Evolutionary conservation across 2,329 filamentous ascomycete species (phyloP).

Genomic region (Cladophialophora bantiana): DNA sequence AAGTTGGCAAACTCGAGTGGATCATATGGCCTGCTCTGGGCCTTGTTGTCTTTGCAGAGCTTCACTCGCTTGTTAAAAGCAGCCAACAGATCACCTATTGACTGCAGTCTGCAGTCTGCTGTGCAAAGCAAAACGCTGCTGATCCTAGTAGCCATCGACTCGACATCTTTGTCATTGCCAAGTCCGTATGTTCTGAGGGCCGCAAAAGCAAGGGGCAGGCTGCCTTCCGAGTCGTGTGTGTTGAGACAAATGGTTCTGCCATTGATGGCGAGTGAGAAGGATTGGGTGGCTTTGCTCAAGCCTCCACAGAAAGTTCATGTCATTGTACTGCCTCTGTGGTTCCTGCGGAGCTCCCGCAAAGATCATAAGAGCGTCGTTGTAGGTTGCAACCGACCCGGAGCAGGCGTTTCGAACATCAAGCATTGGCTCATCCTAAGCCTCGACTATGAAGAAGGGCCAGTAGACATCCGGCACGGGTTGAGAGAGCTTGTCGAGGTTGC

Average conservation of each 20-base stretch:
- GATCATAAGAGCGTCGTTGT: conserved; percentile 39
- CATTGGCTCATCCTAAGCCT: conserved; percentile 35
- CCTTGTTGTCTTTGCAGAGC: conserved; percentile 11
- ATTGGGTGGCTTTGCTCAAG: conserved; percentile 34
- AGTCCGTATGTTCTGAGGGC: conserved; percentile 36
- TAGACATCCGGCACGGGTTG: conserved; percentile 35
- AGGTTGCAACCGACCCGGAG: conserved; percentile 35
- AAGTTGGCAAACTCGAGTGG: conserved; percentile 19
- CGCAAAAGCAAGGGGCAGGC: conserved; percentile 31
- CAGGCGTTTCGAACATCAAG: conserved; percentile 33
- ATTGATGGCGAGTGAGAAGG: conserved; percentile 39
- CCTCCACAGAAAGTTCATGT: conserved; percentile 30
- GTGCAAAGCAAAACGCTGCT: conserved; percentile 38
- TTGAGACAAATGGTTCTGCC: conserved; percentile 37
- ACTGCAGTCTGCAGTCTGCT: conserved; percentile 34
- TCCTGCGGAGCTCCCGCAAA: conserved; percentile 34
- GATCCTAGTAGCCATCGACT: conserved; percentile 32
- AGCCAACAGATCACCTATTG: conserved; percentile 34
- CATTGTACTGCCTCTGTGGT: conserved; percentile 17
- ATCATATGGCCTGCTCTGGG: conserved; percentile 1
- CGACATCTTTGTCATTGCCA: conserved; percentile 35
- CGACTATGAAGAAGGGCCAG: conserved; percentile 40
- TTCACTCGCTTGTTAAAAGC: conserved; percentile 29
- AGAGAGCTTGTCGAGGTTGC: conserved; percentile 37
- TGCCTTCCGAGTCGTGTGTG: conserved; percentile 36